Evolutionary conservation across 2,329 filamentous ascomycete genomes (phyloP), one percentile per base, ranked within the genome.

Genomic region (Stagonosporopsis vannaccii): DNA sequence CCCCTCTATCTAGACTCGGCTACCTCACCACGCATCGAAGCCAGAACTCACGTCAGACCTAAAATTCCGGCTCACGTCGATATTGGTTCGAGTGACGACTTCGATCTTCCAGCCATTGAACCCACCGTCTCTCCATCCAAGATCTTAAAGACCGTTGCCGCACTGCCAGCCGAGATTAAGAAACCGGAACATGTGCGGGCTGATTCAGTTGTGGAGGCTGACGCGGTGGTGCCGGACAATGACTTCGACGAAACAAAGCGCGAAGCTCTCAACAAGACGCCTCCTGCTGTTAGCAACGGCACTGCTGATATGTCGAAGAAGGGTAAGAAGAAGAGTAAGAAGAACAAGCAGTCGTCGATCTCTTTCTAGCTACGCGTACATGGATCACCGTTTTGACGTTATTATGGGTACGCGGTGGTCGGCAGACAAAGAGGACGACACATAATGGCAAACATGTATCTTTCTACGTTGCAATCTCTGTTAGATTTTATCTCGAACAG

Each of bases 331-430:
- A 59, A 55, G 15, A 13, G 30, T 5, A 49, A 37, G 6, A 46
- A 35, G 30, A 61, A 59, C 39, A 57, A 49, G 55, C 39, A 47
- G 17, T 37, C 43, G 4, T 47, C 37, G 1, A 50, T 41, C 19
- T 23, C 25, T 1, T 51, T 49, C 9, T 45, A 52, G 39, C 13
- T 20, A 13, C 6, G 15, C 2, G n/a, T 19, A 37, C 9, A n/a
- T n/a, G n/a, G n/a, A n/a, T n/a, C n/a, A n/a, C 1, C 2, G 5
- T 12, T 20, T 11, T 37, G 3, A 17, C 32, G 32, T 13, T 17
- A 2, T 17, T 35, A 5, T 35, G 32, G 15, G n/a, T 4, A 7
- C 7, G 32, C 17, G 6, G n/a, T 17, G 32, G n/a, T 12, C 9
- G 32, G 32, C n/a, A 35, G 32, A 17, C 9, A 2, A 13, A 4